Percentiles rank a stretch among this genome's conserved stretches.
Evolutionary conservation across 306 rosid species (phyloP).

Genomic region (Geum urbanum): DNA sequence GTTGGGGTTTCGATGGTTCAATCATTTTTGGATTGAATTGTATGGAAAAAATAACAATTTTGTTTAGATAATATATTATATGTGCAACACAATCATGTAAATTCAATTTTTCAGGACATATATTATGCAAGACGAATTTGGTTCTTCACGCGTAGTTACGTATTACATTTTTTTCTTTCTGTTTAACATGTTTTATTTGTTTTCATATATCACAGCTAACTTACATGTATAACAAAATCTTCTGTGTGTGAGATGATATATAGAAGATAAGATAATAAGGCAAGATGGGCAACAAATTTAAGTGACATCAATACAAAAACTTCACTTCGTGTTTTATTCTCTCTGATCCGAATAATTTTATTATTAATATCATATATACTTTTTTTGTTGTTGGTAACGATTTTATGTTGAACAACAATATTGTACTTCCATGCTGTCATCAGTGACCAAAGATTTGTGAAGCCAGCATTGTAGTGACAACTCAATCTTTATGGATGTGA

Average conservation of each 20-base stretch:
- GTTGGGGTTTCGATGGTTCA: too few relatives aligned
- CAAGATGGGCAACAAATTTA: neutral
- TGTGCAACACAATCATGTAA: neutral
- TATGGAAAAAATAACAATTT: too few relatives aligned
- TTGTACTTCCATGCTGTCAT: too few relatives aligned
- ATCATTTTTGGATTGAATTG: too few relatives aligned
- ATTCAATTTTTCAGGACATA: neutral
- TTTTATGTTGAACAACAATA: too few relatives aligned
- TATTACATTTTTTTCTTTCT: neutral
- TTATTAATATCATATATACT: too few relatives aligned
- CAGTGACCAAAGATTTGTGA: neutral
- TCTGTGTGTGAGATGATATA: neutral
- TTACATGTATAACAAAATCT: slow-evolving; percentile 5
- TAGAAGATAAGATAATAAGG: slow-evolving; percentile 2
- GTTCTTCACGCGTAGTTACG: neutral
- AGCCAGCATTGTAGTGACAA: neutral
- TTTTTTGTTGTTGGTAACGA: too few relatives aligned
- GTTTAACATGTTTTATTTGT: neutral
- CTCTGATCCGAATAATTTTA: neutral
- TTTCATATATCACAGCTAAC: neutral
- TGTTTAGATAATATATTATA: too few relatives aligned
- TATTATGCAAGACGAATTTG: neutral
- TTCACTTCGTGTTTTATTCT: neutral
- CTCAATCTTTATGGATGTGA: neutral
- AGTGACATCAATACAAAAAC: neutral